Base-by-base conservation (phyloP, 2,329 filamentous ascomycete genomes). In the Beauveria rudraprayagi region DNA sequence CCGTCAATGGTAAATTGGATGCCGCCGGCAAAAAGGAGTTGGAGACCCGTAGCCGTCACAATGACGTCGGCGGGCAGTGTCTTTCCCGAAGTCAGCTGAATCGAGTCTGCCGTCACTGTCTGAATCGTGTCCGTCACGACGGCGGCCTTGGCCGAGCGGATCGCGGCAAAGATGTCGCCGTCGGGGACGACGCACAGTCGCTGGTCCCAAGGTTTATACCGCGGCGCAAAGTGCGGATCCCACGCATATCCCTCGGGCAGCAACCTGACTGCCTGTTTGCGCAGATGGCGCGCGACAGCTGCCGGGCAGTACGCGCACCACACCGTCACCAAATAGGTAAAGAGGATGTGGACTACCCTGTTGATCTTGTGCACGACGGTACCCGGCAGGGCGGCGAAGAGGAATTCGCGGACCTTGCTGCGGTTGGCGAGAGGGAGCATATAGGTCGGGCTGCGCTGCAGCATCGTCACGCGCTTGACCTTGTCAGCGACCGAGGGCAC, bases 391-490 rank as follows among this genome's bases (percentile, higher is more conserved):
- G 78, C 67, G 2, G 69, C 69, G 9, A 74, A 76, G 5, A 83
- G 63, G 1, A 75, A 66, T 6, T 65, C 69, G 43, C 76, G 70
- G 2, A 76, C 53, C 2, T 63, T 62, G 51, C 77, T 77, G 10
- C 68, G 68, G 26, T 79, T 77, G 0, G 80, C 73, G 1, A 84
- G 65, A n/a, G 81, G 76, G 50, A 88, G 66, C 59, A 92, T 80
- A 67, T 91, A 92, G 0, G 81, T 83, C 0, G 91, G 91, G 51
- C 86, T 91, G 60, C 91, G 84, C 74, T 95, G 91, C 2, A 95
- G 79, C 83, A 93, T 91, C 1, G 89, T 93, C 22, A 91, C 85
- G 10, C 82, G 80, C 6, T 74, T 75, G 6, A 88, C 89, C 46
- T 80, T 83, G 50, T 88, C 75, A 0, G 85, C 83, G 48, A 95